These are phyloP conservation scores for Parathielavia hyrcaniae DNA, from an alignment of 495 filamentous ascomycete species.

Conservation along the genomic window DNA sequence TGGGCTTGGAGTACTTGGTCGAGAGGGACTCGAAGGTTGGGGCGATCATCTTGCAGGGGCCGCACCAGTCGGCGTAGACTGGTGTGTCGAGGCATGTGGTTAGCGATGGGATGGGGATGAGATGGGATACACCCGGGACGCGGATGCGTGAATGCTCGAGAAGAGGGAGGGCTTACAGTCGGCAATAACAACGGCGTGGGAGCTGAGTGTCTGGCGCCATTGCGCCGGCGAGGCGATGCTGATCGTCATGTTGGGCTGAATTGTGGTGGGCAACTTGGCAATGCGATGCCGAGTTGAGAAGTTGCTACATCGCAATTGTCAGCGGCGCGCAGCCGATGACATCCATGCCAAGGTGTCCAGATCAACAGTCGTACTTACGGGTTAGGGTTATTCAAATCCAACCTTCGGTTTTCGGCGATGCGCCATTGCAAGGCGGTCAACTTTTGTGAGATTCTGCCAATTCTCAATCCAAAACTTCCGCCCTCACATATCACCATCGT, in stretches of 20 bases:
- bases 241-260: constrained; percentile 25
- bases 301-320: constrained; percentile 11
- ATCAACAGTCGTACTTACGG: constrained; percentile 12
- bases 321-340: neutral
- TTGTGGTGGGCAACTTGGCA: neutral
- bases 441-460: constrained; percentile 30
- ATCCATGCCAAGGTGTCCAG: constrained; percentile 24
- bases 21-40: constrained; percentile 58
- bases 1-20: constrained; percentile 46
- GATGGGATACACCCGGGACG: neutral
- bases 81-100: constrained; percentile 1
- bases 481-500: neutral
- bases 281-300: neutral
- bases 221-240: constrained; percentile 39
- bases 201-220: constrained; percentile 39
- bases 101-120: neutral
- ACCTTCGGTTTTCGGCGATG: neutral
- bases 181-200: constrained; percentile 40
- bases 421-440: constrained; percentile 24
- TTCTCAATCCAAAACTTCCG: constrained; percentile 8
- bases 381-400: constrained; percentile 6
- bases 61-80: constrained; percentile 67
- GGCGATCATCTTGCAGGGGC: constrained; percentile 63
- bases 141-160: neutral
- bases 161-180: constrained; percentile 38